Base-by-base conservation (phyloP, 23 red algal genomes). In the Gracilaria gracilis region DNA sequence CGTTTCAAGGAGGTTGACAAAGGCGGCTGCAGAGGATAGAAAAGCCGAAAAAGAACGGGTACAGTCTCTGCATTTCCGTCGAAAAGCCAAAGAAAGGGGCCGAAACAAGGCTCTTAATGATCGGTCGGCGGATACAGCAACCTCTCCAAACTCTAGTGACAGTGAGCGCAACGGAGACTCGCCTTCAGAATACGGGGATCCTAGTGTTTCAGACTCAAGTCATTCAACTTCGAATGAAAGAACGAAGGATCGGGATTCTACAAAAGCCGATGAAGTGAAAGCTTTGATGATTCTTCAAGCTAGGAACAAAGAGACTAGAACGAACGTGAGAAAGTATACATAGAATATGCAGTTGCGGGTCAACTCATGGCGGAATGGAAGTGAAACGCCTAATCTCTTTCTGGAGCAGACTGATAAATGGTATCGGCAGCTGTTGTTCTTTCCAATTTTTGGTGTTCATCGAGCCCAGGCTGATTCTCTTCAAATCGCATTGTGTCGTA, bases 31-130 rank as follows among this genome's bases (percentile, higher is more conserved):
- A 17, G 95, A 86, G 20, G 95, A 96, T 61, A 73, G 71, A 16
- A 74, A 87, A 36, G 67, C 39, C 23, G 95, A 96, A 32, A 76
- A 77, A 42, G 71, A 75, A 48, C 88, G 95, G 31, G 88, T 96
- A 23, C 88, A 88, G 19, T 81, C 88, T 24, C 39, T 82, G 8
- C 88, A 95, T 74, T 69, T 72, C 38, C 33, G 58, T 19, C 53
- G 77, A 39, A 74, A 66, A 77, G 92, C 73, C 19, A 87, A 82
- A 83, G 65, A 78, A 62, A 61, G 80, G 3, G 70, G 79, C 51
- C 42, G 67, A 34, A 64, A 81, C 25, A 80, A 80, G 39, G 14
- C 81, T 80, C 16, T 70, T 15, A 82, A 64, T 6, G 58, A 64
- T 29, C 6, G 79, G 5, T 27, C 72, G 28, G 39, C 2, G 42